Conservation (phyloP, 352 stramenopile species). For the Phytophthora idaei region DNA sequence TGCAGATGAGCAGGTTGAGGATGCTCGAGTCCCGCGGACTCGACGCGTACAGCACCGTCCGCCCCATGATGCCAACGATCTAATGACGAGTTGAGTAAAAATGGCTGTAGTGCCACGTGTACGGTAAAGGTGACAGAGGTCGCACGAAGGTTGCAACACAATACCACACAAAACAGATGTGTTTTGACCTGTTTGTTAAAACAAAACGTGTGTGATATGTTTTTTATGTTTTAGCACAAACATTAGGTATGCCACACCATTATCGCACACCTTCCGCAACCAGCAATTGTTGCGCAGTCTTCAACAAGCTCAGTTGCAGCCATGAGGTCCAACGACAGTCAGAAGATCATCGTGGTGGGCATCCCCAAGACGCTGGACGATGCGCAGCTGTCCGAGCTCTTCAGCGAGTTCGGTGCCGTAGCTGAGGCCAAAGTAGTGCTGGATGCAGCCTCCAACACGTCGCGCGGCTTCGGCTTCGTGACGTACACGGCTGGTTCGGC, state of each 20-base stretch:
- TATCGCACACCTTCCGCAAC: not conserved
- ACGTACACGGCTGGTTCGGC: constrained; percentile 75
- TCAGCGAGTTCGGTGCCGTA: constrained; percentile 71
- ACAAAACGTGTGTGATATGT: too few species aligned
- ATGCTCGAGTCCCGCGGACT: constrained; percentile 65
- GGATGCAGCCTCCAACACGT: constrained; percentile 61
- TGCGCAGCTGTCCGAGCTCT: constrained; percentile 68
- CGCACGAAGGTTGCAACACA: constrained; percentile 2
- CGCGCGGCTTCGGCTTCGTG: constrained; percentile 84
- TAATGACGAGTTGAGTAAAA: constrained; percentile 9
- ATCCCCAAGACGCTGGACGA: constrained; percentile 82
- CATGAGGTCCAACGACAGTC: constrained; percentile 82
- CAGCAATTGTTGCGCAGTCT: constrained; percentile 6
- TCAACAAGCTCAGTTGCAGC: constrained; percentile 1
- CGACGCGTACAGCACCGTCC: constrained; percentile 52
- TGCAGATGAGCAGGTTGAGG: constrained; percentile 84
- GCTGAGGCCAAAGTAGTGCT: constrained; percentile 78
- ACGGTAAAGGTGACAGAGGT: not conserved
- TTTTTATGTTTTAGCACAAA: too few species aligned
- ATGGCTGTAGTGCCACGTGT: constrained; percentile 27
- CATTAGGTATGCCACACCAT: not conserved
- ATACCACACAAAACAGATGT: not conserved
- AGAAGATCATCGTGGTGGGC: constrained; percentile 87
- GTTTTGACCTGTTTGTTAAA: not conserved
- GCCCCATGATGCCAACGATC: constrained; percentile 38